These are phyloP conservation scores for Colletotrichum sp. DNA, from an alignment of 2,329 filamentous ascomycete genomes.

Conservation along the genomic window DNA sequence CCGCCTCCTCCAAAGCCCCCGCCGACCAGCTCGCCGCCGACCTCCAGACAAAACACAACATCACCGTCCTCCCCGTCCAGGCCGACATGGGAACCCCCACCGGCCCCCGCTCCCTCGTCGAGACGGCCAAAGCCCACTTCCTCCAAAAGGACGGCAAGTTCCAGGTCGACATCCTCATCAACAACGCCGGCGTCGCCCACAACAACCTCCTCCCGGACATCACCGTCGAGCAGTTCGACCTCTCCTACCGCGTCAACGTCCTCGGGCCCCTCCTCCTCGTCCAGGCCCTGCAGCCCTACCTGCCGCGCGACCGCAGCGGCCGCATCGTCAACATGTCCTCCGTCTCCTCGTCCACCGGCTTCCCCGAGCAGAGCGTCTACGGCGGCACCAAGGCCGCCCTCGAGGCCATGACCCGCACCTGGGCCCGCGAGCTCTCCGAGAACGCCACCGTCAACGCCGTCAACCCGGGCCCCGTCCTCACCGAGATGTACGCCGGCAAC, in stretches of 20 bases:
- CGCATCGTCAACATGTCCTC: conserved; percentile 62
- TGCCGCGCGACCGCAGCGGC: conserved; percentile 70
- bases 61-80: conserved; percentile 68
- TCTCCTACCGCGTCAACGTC: conserved; percentile 81
- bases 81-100: conserved; percentile 72
- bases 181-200: conserved; percentile 78
- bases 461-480: conserved; percentile 62
- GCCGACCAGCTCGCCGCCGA: conserved; percentile 67
- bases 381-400: conserved; percentile 63
- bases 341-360: conserved; percentile 58
- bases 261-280: conserved; percentile 80
- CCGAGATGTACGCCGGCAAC: conserved; percentile 55
- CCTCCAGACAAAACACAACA: conserved; percentile 61
- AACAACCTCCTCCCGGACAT: conserved; percentile 72
- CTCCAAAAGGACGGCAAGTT: conserved; percentile 50
- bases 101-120: conserved; percentile 65
- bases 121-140: conserved; percentile 52
- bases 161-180: conserved; percentile 83
- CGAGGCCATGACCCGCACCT: conserved; percentile 65
- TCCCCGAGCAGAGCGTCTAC: conserved; percentile 61
- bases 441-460: conserved; percentile 61
- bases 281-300: conserved; percentile 73
- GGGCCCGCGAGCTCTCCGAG: conserved; percentile 61
- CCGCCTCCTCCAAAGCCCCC: conserved; percentile 36
- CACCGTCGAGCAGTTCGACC: conserved; percentile 68